phyloP scores from a whole-genome alignment of 352 stramenopile genomes.

The Phytophthora cryptogea region DNA sequence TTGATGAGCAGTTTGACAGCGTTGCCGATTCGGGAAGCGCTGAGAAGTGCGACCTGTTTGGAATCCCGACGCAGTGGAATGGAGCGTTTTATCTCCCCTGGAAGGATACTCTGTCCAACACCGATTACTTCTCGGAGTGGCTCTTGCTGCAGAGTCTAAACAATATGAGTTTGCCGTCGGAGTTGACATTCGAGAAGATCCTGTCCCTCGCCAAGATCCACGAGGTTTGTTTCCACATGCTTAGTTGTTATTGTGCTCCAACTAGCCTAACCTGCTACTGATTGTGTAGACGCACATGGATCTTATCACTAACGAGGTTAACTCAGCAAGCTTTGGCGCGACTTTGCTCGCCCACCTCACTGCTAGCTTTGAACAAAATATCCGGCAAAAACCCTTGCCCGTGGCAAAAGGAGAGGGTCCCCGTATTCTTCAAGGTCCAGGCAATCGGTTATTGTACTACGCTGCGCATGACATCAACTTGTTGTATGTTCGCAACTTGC shows the following conservation, averaged over 20 bases:
- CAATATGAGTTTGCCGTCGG: constrained; percentile 73
- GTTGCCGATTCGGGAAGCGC: constrained; percentile 1
- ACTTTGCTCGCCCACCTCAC: constrained; percentile 81
- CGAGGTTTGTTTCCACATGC: constrained; percentile 36
- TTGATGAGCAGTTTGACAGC: constrained; percentile 3
- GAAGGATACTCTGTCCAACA: constrained; percentile 69
- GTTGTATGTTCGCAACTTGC: constrained; percentile 72
- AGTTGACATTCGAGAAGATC: constrained; percentile 67
- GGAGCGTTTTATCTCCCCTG: constrained; percentile 78
- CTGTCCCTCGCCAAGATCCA: constrained; percentile 60
- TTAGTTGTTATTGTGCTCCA: constrained; percentile 1
- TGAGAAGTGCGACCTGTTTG: constrained; percentile 60
- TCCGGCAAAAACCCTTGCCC: constrained; percentile 43
- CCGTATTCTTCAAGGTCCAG: constrained; percentile 46
- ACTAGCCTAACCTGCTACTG: constrained; percentile 6
- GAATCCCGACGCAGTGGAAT: constrained; percentile 64
- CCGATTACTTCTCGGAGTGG: constrained; percentile 82
- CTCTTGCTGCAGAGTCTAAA: constrained; percentile 75
- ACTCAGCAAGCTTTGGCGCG: constrained; percentile 73
- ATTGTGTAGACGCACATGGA: constrained; percentile 68
- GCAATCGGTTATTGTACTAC: constrained; percentile 75
- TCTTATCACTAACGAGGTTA: constrained; percentile 80
- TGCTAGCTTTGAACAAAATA: constrained; percentile 73
- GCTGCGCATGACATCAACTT: constrained; percentile 84
- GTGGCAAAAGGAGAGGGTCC: constrained; percentile 53